A percentile compares a stretch with the other conserved stretches of the same genome.
Evolutionary conservation across 164 flowering plant genomes (phyloP).

Genomic region (Vitis labrusca): DNA sequence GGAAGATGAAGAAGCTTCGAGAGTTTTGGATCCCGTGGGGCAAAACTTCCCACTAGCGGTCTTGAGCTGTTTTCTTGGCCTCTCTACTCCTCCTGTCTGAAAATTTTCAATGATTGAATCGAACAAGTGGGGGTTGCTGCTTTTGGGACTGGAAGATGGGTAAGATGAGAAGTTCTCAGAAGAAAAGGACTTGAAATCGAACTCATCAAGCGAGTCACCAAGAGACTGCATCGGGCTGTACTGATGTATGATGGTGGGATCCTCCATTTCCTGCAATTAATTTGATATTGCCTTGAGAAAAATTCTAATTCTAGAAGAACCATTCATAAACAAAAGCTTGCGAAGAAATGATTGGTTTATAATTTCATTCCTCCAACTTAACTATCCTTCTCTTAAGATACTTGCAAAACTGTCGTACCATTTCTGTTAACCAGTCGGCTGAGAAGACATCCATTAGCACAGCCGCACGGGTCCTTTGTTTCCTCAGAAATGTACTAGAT

Average conservation of each 20-base stretch:
- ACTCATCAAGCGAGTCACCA: not conserved
- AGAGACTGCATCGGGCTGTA: conserved; percentile 7
- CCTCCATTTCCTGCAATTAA: conserved; percentile 16
- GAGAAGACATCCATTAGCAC: no score
- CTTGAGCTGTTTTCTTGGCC: conserved; percentile 13
- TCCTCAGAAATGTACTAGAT: no score
- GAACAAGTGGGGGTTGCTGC: not conserved
- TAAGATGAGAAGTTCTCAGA: not conserved
- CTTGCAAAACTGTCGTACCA: no score
- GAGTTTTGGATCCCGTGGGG: not conserved
- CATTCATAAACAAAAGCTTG: no score
- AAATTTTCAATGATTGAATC: not conserved
- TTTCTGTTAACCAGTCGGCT: no score
- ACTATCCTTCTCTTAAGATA: no score
- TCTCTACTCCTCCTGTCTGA: no score
- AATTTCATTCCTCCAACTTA: no score
- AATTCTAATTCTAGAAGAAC: no score
- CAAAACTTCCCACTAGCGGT: conserved; percentile 14
- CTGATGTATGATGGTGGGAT: not conserved
- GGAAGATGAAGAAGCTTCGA: conserved; percentile 12
- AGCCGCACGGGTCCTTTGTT: no score
- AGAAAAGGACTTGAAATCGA: not conserved
- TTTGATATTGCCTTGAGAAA: no score
- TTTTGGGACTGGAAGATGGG: not conserved
- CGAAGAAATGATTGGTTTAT: no score